A percentile compares a stretch with the other conserved stretches of the same genome.
phyloP scores from a whole-genome alignment of 2,329 filamentous ascomycete species.

The Diaporthe ampelina region DNA sequence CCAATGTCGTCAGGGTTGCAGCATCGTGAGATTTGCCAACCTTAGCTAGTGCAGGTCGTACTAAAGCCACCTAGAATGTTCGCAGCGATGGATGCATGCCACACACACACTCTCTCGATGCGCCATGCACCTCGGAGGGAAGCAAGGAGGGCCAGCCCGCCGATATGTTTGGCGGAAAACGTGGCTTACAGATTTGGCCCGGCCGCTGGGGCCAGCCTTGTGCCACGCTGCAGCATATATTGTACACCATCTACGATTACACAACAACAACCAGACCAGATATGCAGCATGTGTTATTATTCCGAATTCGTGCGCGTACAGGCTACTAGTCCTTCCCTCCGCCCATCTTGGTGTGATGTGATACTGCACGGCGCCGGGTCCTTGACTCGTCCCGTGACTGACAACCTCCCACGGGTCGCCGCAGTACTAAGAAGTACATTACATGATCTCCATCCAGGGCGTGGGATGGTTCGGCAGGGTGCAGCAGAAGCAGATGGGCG shows the following conservation, averaged over 20 bases:
- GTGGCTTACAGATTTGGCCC: constrained; percentile 23
- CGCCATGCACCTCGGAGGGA: constrained; percentile 22
- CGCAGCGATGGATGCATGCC: neutral
- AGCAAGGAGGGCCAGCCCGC: constrained; percentile 8
- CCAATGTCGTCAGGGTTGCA: constrained; percentile 10
- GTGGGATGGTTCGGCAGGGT: neutral
- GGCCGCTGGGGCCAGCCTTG: constrained; percentile 24
- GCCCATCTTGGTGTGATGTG: constrained; percentile 22
- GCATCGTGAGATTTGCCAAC: constrained; percentile 10
- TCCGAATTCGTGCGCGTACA: constrained; percentile 15
- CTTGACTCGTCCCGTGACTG: constrained; percentile 29
- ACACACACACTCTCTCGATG: neutral
- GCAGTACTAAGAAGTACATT: neutral
- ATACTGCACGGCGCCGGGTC: constrained; percentile 23
- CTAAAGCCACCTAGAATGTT: neutral
- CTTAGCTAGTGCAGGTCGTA: neutral
- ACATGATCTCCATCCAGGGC: constrained; percentile 16
- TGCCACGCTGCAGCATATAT: neutral
- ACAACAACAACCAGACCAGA: neutral
- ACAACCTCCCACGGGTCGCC: neutral
- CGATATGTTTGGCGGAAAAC: constrained; percentile 13
- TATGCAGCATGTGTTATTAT: neutral
- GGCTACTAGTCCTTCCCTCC: constrained; percentile 2
- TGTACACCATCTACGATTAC: neutral
- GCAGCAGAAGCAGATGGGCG: neutral